phyloP scores from a whole-genome alignment of 768 basidiomycete species.

The Mrakia blollopis region DNA sequence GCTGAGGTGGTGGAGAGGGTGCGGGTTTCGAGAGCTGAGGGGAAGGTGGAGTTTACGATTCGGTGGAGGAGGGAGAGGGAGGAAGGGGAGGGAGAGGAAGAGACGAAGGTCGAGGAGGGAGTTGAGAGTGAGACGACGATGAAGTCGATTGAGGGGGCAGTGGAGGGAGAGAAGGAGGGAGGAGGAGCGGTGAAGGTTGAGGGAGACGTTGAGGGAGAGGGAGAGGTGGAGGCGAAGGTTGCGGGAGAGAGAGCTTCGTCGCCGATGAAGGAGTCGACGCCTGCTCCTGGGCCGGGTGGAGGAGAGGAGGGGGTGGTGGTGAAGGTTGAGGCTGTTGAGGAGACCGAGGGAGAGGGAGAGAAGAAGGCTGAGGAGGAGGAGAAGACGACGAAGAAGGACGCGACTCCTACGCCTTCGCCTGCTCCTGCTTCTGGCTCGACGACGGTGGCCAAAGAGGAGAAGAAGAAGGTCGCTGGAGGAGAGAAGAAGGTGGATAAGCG shows the following conservation, averaged over 20 bases:
- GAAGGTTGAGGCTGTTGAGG: constrained; percentile 25
- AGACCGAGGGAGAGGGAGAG: constrained; percentile 11
- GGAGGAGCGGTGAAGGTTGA: not conserved
- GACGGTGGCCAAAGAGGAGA: constrained; percentile 22
- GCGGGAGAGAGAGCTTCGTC: constrained; percentile 23
- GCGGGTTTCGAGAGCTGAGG: constrained; percentile 72
- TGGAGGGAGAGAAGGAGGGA: not conserved
- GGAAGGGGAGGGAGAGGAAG: not conserved
- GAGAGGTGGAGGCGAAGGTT: constrained; percentile 26
- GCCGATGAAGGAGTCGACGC: constrained; percentile 18
- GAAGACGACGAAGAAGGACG: constrained; percentile 29
- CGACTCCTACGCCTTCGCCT: not conserved
- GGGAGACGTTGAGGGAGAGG: constrained; percentile 35
- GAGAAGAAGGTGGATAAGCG: constrained; percentile 11
- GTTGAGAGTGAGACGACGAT: too few species aligned
- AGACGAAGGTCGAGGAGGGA: too few species aligned
- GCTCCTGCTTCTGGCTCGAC: not conserved
- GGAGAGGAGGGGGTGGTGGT: constrained; percentile 20
- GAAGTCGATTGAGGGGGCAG: not conserved
- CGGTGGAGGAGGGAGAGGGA: constrained; percentile 20
- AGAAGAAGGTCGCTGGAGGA: not conserved
- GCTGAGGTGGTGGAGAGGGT: constrained; percentile 78
- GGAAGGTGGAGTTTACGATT: constrained; percentile 75
- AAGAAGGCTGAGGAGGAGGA: constrained; percentile 21
- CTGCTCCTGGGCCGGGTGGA: not conserved